A percentile compares a stretch with the other conserved stretches of the same genome.
Evolutionary conservation across 305 asterid species (phyloP).

Genomic region (Salvia sclarea): DNA sequence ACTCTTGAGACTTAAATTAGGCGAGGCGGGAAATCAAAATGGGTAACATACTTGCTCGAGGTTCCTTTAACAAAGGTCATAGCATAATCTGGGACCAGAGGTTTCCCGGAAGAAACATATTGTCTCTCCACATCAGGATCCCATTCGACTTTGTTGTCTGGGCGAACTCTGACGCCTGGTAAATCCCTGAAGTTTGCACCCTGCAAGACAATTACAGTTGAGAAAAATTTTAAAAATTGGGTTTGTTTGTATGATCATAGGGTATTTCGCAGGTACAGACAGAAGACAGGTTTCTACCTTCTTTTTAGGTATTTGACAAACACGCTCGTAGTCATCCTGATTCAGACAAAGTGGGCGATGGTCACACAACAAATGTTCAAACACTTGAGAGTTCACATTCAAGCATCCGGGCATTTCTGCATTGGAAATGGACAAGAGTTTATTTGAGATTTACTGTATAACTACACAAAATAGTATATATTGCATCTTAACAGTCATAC

Average conservation of each 20-base stretch:
- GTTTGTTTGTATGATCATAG: background rate
- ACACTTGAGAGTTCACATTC: conserved; percentile 10
- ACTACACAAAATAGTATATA: no score
- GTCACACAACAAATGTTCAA: conserved; percentile 45
- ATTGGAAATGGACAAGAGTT: background rate
- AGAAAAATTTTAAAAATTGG: background rate
- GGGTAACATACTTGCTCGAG: conserved; percentile 45
- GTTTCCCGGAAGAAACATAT: conserved; percentile 64
- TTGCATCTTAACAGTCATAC: no score
- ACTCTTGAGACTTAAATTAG: background rate
- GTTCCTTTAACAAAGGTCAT: conserved; percentile 52
- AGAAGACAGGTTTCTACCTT: conserved; percentile 43
- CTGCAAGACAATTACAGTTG: conserved; percentile 30
- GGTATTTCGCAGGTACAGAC: background rate
- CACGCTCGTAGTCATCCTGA: conserved; percentile 63
- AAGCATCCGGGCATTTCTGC: conserved; percentile 66
- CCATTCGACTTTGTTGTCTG: conserved; percentile 70
- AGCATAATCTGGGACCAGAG: conserved; percentile 88
- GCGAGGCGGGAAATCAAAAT: background rate
- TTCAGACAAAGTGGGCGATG: conserved; percentile 60
- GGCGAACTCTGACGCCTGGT: conserved; percentile 58
- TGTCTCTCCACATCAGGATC: conserved; percentile 54
- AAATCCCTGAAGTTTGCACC: conserved; percentile 78
- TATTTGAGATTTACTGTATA: no score
- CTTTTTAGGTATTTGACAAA: conserved; percentile 55